Percentiles rank a stretch among this genome's conserved stretches.
These are phyloP conservation scores for Lachnellula suecica DNA, from an alignment of 2,329 filamentous ascomycete species.

Conservation along the genomic window DNA sequence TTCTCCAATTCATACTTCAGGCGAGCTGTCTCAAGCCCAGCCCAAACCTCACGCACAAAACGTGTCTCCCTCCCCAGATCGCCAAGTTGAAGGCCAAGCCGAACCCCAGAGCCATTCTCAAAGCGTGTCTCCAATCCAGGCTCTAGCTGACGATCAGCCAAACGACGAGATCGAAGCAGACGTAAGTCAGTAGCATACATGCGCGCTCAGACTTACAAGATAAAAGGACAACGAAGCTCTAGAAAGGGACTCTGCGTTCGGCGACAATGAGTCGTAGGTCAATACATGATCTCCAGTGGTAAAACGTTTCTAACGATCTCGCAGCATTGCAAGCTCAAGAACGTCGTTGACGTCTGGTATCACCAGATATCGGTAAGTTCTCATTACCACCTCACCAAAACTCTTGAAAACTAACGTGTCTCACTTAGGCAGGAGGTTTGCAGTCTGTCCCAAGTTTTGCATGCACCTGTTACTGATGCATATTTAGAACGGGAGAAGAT, in stretches of 20 bases:
- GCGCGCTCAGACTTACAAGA: not conserved
- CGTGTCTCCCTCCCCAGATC: too few species aligned
- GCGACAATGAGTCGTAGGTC: constrained; percentile 9
- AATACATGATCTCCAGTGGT: not conserved
- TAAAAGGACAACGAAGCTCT: constrained; percentile 4
- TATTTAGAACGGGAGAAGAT: constrained; percentile 20
- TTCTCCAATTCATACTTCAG: not conserved
- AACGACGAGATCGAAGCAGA: not conserved
- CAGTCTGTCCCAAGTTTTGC: not conserved
- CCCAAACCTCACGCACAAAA: not conserved
- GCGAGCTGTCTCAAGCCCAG: not conserved
- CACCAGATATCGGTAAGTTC: constrained; percentile 9
- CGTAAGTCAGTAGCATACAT: too few species aligned
- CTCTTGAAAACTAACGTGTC: not conserved
- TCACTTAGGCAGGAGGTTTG: constrained; percentile 11
- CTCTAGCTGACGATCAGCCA: not conserved
- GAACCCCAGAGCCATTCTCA: not conserved
- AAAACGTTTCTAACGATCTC: not conserved
- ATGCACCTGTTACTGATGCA: not conserved
- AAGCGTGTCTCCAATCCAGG: not conserved
- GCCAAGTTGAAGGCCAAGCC: not conserved
- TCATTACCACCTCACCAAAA: not conserved
- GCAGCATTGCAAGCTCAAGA: constrained; percentile 3
- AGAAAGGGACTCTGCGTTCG: constrained; percentile 10
- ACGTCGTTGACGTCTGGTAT: constrained; percentile 6